Evolutionary conservation across 2,329 filamentous ascomycete genomes (phyloP).

Genomic region (Neofusicoccum kwambonambiense): DNA sequence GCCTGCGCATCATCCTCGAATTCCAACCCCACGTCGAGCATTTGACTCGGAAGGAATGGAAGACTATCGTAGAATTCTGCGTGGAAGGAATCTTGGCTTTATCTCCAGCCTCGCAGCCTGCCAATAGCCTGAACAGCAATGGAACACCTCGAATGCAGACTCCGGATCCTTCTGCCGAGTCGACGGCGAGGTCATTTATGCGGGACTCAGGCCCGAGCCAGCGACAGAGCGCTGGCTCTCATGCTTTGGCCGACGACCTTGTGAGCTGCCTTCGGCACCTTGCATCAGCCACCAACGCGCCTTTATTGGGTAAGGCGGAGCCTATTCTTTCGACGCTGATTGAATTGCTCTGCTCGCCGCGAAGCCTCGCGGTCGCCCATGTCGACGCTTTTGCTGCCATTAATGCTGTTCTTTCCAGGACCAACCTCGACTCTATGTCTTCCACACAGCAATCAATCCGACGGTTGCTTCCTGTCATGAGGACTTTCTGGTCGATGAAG

Average conservation of each 20-base stretch:
- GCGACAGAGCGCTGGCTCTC: slow-evolving; percentile 19
- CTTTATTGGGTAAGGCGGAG: slow-evolving; percentile 57
- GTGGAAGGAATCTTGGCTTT: slow-evolving; percentile 55
- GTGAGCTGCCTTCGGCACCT: slow-evolving; percentile 67
- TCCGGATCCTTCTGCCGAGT: slow-evolving; percentile 28
- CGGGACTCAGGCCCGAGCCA: background rate
- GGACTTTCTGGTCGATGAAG: slow-evolving; percentile 75
- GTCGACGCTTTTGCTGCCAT: slow-evolving; percentile 73
- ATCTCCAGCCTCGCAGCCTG: slow-evolving; percentile 27
- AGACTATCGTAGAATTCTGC: slow-evolving; percentile 68
- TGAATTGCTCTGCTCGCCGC: slow-evolving; percentile 60
- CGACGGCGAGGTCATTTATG: slow-evolving; percentile 21
- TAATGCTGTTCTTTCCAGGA: slow-evolving; percentile 66
- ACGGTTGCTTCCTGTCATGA: slow-evolving; percentile 68
- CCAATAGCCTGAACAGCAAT: slow-evolving; percentile 25
- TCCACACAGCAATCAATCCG: slow-evolving; percentile 61
- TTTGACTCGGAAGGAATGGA: slow-evolving; percentile 68
- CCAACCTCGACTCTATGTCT: slow-evolving; percentile 66
- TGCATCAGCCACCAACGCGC: slow-evolving; percentile 65
- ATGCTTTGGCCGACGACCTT: slow-evolving; percentile 33
- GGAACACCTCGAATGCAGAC: slow-evolving; percentile 13
- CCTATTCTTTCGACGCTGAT: slow-evolving; percentile 58
- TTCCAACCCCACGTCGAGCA: slow-evolving; percentile 78
- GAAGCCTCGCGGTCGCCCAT: slow-evolving; percentile 63
- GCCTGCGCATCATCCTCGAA: slow-evolving; percentile 67